phyloP scores from a whole-genome alignment of 768 basidiomycete species.

The Leccinum longicurvipes region DNA sequence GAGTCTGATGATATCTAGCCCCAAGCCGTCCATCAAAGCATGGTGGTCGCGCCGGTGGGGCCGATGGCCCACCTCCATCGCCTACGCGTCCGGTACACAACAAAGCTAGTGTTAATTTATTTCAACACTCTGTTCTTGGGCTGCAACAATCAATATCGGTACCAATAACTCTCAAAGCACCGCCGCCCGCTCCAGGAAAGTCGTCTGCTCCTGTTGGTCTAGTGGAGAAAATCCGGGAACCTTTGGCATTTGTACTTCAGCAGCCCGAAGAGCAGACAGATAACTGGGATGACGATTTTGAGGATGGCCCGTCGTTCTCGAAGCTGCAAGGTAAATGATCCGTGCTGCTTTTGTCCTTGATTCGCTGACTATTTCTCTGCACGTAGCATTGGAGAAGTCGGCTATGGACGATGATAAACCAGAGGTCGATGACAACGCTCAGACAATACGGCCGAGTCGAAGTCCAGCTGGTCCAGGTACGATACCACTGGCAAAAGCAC shows the following conservation, averaged over 20 bases:
- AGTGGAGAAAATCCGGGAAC: constrained; percentile 44
- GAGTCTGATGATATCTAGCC: constrained; percentile 39
- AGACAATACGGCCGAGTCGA: constrained; percentile 72
- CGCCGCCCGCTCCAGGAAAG: constrained; percentile 18
- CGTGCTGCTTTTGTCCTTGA: background rate
- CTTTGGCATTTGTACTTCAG: constrained; percentile 62
- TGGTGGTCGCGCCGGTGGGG: constrained; percentile 37
- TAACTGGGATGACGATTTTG: constrained; percentile 99
- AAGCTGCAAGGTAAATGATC: constrained; percentile 61
- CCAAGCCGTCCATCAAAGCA: constrained; percentile 75
- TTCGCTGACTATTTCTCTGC: background rate
- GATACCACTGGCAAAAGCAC: constrained; percentile 57
- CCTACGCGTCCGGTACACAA: constrained; percentile 36
- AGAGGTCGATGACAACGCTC: constrained; percentile 68
- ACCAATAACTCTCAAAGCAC: constrained; percentile 25
- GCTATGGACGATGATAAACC: constrained; percentile 52
- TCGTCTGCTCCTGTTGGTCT: constrained; percentile 27
- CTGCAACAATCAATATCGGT: constrained; percentile 35
- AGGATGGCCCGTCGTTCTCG: constrained; percentile 84
- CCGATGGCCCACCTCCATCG: constrained; percentile 43
- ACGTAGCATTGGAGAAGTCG: constrained; percentile 60
- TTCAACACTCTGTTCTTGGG: constrained; percentile 33
- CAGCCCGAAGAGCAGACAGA: constrained; percentile 85
- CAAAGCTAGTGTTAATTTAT: constrained; percentile 25
- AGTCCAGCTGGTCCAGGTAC: constrained; percentile 58